phyloP scores from a whole-genome alignment of 2,329 filamentous ascomycete species.

The Volutella citrinella region DNA sequence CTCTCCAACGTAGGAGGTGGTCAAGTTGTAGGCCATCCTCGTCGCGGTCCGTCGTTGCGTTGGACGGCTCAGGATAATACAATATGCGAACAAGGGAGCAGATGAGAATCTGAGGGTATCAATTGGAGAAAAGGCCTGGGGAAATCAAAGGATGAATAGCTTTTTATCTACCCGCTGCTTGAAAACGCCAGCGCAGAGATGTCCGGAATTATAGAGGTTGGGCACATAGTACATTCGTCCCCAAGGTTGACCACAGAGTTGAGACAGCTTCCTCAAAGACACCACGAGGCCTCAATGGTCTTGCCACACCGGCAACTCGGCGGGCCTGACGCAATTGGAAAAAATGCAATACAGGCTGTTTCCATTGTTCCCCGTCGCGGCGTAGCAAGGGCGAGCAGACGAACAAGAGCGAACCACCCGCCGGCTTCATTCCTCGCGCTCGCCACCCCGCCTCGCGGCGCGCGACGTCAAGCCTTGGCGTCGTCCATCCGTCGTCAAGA shows the following conservation, averaged over 20 bases:
- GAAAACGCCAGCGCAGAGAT: conserved; percentile 5
- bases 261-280: conserved; percentile 15
- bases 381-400: too few species aligned
- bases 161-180: conserved; percentile 19
- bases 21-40: conserved; percentile 40
- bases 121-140: too few species aligned
- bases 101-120: too few species aligned
- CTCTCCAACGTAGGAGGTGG: conserved; percentile 40
- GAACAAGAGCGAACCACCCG: too few species aligned
- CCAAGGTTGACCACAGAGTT: conserved; percentile 11
- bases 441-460: conserved; percentile 18
- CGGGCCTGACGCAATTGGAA: conserved; percentile 2
- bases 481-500: not conserved
- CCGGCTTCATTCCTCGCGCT: too few species aligned
- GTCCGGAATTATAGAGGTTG: conserved; percentile 12
- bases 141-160: too few species aligned
- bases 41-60: too few species aligned
- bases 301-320: too few species aligned
- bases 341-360: conserved; percentile 19
- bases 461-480: conserved; percentile 13
- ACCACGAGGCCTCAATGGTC: conserved; percentile 15
- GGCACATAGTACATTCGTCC: conserved; percentile 18
- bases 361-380: too few species aligned
- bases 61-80: too few species aligned
- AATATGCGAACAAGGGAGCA: too few species aligned